Evolutionary conservation across 148 eudicot species (phyloP).

Genomic region (Cornus controversa): DNA sequence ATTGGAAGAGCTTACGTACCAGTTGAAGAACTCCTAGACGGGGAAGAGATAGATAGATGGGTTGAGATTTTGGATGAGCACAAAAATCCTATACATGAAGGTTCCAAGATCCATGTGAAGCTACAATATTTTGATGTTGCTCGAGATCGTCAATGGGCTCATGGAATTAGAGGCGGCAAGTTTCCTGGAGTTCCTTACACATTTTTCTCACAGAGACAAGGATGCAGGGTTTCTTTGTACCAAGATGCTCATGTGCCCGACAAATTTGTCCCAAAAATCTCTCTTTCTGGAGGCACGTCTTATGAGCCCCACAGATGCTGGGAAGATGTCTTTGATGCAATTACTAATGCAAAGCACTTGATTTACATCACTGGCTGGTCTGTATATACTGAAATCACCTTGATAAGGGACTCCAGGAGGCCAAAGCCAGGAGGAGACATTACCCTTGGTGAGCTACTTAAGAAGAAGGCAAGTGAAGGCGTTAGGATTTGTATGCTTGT

Average conservation of each 20-base stretch:
- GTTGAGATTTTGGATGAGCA: conserved; percentile 59
- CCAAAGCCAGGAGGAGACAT: conserved; percentile 65
- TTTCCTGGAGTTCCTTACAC: conserved; percentile 82
- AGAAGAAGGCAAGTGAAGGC: conserved; percentile 74
- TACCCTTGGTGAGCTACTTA: conserved; percentile 67
- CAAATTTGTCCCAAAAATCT: conserved; percentile 65
- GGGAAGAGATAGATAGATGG: conserved; percentile 71
- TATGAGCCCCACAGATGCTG: conserved; percentile 82
- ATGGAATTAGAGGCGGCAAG: conserved; percentile 54
- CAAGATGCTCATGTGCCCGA: conserved; percentile 81
- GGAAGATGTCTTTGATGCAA: conserved; percentile 82
- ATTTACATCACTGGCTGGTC: conserved; percentile 89
- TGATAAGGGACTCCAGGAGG: conserved; percentile 67
- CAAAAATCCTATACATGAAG: conserved; percentile 50
- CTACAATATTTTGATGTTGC: conserved; percentile 57
- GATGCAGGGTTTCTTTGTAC: conserved; percentile 66
- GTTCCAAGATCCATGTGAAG: conserved; percentile 68
- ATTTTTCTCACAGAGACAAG: conserved; percentile 59
- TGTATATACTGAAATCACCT: conserved; percentile 60
- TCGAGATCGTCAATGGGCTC: conserved; percentile 54
- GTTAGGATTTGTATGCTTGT: conserved; percentile 72
- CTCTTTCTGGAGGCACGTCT: conserved; percentile 59
- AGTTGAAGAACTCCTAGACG: conserved; percentile 46
- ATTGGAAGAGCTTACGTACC: conserved; percentile 77
- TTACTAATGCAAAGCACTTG: conserved; percentile 63